phyloP scores from a whole-genome alignment of 2,329 filamentous ascomycete species.

The Cladobotryum protrusum region DNA sequence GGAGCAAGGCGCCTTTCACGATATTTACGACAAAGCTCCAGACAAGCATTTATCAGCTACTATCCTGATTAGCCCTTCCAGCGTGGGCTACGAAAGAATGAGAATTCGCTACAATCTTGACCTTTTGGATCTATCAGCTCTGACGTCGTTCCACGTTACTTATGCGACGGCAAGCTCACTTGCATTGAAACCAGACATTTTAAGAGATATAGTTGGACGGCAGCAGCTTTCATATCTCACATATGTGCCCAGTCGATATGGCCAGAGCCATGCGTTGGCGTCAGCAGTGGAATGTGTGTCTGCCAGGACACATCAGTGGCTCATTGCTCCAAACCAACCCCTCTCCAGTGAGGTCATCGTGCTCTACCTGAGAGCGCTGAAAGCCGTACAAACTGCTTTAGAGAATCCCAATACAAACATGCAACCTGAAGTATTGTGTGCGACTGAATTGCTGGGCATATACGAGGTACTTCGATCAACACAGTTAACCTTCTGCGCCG shows the following conservation, averaged over 20 bases:
- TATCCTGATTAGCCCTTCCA: not conserved
- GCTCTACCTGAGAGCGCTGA: conserved; percentile 4
- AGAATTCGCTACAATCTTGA: conserved; percentile 7
- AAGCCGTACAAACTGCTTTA: conserved; percentile 3
- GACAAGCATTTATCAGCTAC: no score
- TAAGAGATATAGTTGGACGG: conserved; percentile 1
- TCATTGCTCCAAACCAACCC: not conserved
- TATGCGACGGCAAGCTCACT: conserved; percentile 6
- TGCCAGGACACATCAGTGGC: conserved; percentile 7
- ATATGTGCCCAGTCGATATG: conserved; percentile 4
- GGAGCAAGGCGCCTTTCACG: not conserved
- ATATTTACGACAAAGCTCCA: not conserved
- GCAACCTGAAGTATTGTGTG: conserved; percentile 5
- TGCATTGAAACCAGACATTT: conserved; percentile 4
- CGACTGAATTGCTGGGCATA: conserved; percentile 5
- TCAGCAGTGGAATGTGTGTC: conserved; percentile 6
- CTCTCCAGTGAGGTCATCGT: not conserved
- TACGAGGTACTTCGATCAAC: not conserved
- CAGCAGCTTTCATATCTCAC: conserved; percentile 6
- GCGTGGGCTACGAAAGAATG: conserved; percentile 3
- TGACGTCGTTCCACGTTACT: conserved; percentile 7
- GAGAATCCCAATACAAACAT: not conserved
- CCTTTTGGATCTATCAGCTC: conserved; percentile 4
- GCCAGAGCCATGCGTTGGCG: conserved; percentile 4
- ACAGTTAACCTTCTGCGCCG: not conserved